Base-by-base conservation (phyloP, 306 rosid species). In the Vigna radiata region DNA sequence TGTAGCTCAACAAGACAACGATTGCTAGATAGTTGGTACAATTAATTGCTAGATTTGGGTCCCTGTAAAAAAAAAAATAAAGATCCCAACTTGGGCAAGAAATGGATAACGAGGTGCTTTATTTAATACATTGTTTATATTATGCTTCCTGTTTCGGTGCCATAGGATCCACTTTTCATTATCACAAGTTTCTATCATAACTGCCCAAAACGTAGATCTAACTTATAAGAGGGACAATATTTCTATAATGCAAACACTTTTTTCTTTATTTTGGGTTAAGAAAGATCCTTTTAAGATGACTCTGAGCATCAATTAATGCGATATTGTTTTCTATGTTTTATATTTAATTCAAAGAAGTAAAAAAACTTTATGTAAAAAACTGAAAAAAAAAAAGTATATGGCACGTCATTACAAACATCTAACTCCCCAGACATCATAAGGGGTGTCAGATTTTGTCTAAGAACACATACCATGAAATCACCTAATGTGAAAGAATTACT, bases 61-160 rank as follows among this genome's bases (percentile, higher is more conserved):
- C 44, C 31, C 25, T 4, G 14, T 8, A 3, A 41, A 70, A 21
- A 21, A 65, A 70, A 70, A 6, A 17, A 7, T 6, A 1, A 68
- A 75, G 80, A 78, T 76, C 55, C 86, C 76, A 67, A 76, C 68
- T 77, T 75, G 76, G 77, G 77, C 85, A 80, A 82, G 85, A 84
- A 83, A 76, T 58, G 75, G 79, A 78, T 54, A 68, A 68, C 73
- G 75, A 78, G 72, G 72, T 61, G 36, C 37, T 49, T 48, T 46
- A 65, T 72, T 78, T 81, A 80, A 79, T 84, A 70, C 33, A 68
- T 39, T 74, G 80, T 72, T 79, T 37, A 77, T 83, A 0, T 49
- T 71, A 73, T 61, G 62, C 78, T 89, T 85, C 85, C 83, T 49
- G 79, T 82, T 82, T 86, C 69, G 53, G 83, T 56, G 44, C 76